Conservation (phyloP, 352 stramenopile species). For the Phytopythium ostracodes region DNA sequence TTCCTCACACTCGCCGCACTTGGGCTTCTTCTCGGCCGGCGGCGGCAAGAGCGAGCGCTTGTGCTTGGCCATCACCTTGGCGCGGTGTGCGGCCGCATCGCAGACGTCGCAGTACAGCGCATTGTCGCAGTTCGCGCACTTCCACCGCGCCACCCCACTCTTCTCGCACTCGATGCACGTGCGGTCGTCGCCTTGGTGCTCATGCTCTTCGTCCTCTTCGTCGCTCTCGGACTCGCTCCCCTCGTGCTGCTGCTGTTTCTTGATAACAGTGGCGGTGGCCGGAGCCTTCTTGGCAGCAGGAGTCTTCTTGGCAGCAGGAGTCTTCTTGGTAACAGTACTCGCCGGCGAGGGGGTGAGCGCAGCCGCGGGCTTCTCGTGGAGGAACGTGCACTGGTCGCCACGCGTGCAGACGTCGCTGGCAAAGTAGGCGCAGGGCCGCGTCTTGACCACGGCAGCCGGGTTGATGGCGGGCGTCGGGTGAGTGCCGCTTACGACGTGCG, state of each 20-base stretch:
- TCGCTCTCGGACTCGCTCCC: conserved; percentile 3
- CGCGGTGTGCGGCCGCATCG: conserved; percentile 45
- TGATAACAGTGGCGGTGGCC: background rate
- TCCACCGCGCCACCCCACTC: conserved; percentile 32
- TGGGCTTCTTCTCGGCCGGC: conserved; percentile 14
- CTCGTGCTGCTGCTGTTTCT: background rate
- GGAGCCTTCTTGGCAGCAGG: background rate
- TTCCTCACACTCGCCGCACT: conserved; percentile 30
- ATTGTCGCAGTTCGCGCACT: conserved; percentile 53
- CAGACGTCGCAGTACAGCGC: conserved; percentile 64
- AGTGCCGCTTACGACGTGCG: conserved; percentile 36
- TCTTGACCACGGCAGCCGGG: conserved; percentile 12
- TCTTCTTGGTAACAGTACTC: conserved; percentile 8
- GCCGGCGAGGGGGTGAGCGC: background rate
- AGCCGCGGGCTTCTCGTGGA: conserved; percentile 24
- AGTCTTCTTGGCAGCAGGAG: background rate
- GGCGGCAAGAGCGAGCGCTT: conserved; percentile 19
- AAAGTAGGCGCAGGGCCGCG: conserved; percentile 41
- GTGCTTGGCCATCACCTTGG: conserved; percentile 66
- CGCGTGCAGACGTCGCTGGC: conserved; percentile 45
- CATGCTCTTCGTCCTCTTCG: conserved; percentile 10
- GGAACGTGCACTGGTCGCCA: conserved; percentile 44
- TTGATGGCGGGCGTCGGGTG: conserved; percentile 10
- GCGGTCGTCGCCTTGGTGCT: conserved; percentile 13
- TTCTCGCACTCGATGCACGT: conserved; percentile 71